Evolutionary conservation across 2,329 filamentous ascomycete species (phyloP), one percentile per base, ranked within the genome.

Genomic region (Ceratocystis lukuohia): DNA sequence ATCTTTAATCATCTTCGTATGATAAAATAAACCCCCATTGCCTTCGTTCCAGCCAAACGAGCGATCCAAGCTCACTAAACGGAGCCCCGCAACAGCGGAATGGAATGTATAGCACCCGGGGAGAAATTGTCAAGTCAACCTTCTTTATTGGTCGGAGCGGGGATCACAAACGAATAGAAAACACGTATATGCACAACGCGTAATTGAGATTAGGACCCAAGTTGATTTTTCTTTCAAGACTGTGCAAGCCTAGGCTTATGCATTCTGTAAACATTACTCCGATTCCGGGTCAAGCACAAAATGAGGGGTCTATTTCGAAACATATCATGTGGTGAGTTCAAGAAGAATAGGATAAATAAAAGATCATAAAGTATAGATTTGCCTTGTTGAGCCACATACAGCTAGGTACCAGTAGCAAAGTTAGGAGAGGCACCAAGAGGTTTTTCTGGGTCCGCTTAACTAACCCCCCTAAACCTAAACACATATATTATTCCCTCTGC

Each of bases 361-460:
- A 30, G 5, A 30, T 17, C 15, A 59, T 45, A 44, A 15, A 12
- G 62, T 33, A 15, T 22, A 45, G 33, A 44, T 20, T n/a, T 45
- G 22, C 20, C 20, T 25, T 17, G 56, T 20, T 33, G 17, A 33
- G 44, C 61, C 30, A 63, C 48, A 37, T 15, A 30, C 12, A 37
- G 28, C 56, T 7, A 59, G 12, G 56, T 33, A 59, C 56, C 30
- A 33, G n/a, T n/a, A 59, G 28, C 28, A 33, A n/a, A 17, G 22
- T 12, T 22, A 37, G 25, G 7, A 33, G 6, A 59, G 56, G 17
- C 56, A 59, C 33, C 12, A 59, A 33, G 56, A 59, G 20, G 48
- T 33, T 64, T 65, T 65, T 64, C 44, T 50, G 37, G 57, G 44
- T 65, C 50, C 22, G 45, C 30, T 25, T 50, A 59, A 30, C 56